Evolutionary conservation across 2,329 filamentous ascomycete species (phyloP).

Genomic region (Myriosclerotinia curreyana): DNA sequence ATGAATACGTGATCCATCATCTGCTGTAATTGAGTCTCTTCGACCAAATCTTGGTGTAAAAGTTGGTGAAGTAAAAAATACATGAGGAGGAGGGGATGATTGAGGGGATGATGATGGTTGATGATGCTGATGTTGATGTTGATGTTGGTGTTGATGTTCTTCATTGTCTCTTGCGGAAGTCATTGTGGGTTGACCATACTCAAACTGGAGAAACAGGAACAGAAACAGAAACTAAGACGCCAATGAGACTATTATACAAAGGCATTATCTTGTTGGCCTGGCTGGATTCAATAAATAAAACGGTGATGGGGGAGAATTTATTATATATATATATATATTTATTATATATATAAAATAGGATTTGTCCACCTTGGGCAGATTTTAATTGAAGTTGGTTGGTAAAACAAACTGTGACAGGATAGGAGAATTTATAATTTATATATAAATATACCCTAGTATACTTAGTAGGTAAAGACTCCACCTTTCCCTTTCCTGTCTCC

Average conservation of each 20-base stretch:
- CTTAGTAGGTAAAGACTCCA: too few relatives aligned
- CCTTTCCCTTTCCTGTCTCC: too few relatives aligned
- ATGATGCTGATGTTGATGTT: too few relatives aligned
- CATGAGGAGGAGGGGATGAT: slow-evolving; percentile 25
- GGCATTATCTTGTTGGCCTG: background rate
- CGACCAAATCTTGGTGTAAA: slow-evolving; percentile 15
- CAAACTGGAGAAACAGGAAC: background rate
- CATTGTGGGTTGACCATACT: slow-evolving; percentile 25
- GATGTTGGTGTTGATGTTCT: slow-evolving; percentile 22
- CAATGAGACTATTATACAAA: slow-evolving; percentile 13
- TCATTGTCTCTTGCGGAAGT: slow-evolving; percentile 25
- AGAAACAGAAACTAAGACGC: slow-evolving; percentile 3
- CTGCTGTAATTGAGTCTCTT: slow-evolving; percentile 15
- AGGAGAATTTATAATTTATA: too few relatives aligned
- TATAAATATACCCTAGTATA: too few relatives aligned
- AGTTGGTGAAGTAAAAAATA: slow-evolving; percentile 25
- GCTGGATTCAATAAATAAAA: background rate
- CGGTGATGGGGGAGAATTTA: too few relatives aligned
- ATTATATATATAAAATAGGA: too few relatives aligned
- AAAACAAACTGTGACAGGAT: too few relatives aligned
- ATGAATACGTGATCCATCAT: slow-evolving; percentile 24
- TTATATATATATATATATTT: too few relatives aligned
- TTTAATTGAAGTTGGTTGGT: too few relatives aligned
- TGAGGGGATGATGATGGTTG: background rate
- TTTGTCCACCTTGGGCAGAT: too few relatives aligned